Evolutionary conservation across 306 rosid genomes (phyloP), one percentile per base, ranked within the genome.

Genomic region (Cucurbita pepo): DNA sequence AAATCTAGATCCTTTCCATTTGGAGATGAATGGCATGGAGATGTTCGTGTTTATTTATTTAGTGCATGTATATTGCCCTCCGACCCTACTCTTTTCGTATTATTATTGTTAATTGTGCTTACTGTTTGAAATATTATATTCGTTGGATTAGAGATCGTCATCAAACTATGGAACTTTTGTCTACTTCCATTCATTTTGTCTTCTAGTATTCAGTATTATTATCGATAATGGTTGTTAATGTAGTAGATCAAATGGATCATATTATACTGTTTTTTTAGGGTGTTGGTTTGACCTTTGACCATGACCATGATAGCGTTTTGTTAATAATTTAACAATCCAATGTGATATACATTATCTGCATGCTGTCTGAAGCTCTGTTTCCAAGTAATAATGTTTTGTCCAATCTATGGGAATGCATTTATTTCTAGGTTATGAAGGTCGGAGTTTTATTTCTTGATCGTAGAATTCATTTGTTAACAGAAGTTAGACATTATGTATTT

Each of bases 271-370:
- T 72, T 75, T 66, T 45, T 45, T 66, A 6, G 72, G 19, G 6
- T 65, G 54, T 65, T 19, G 38, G 37, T 65, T 65, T 65, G 71
- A 65, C 71, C 71, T 65, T 54, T 65, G 54, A 65, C 71, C 71
- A 12, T 19, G 22, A 41, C 16, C 54, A 19, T 44, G 70, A 19
- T 19, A 11, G 18, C 6, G 53, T 66, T 66, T 45, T 45, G 12
- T 47, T 22, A 67, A 13, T 44, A 45, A 47, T 67, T 21, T 67
- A 67, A 67, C 6, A 53, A 12, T 47, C 7, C 10, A 45, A 47
- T 67, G 36, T 47, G 56, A 25, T 47, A 5, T 22, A 47, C 72
- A 65, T 11, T 13, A 44, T 67, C 40, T 67, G 72, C 72, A 67
- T 47, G 72, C 72, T 67, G 40, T 45, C 72, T 67, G 72, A 67